Conservation (phyloP, 2,329 filamentous ascomycete genomes). For the Hypoxylon sp. region DNA sequence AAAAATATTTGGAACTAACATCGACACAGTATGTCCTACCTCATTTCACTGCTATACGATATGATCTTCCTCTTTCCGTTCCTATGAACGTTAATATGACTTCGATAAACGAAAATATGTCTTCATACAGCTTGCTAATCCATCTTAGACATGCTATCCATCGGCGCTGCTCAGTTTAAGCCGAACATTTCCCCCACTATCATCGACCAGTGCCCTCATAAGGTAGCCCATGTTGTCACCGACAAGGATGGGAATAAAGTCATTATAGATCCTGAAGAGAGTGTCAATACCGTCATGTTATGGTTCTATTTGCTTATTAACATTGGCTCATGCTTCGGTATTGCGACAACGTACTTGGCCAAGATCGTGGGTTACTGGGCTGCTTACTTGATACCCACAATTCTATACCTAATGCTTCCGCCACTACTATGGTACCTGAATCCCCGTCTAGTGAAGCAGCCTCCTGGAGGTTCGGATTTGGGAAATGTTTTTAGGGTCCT, state of each 20-base stretch:
- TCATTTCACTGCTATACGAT: background rate
- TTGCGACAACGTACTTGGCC: slow-evolving; percentile 66
- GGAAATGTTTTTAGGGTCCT: slow-evolving; percentile 58
- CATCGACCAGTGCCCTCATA: slow-evolving; percentile 75
- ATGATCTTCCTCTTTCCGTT: background rate
- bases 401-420: slow-evolving; percentile 73
- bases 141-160: slow-evolving; percentile 57
- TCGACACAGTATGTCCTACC: slow-evolving; percentile 29
- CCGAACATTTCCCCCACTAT: slow-evolving; percentile 78
- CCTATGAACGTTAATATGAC: background rate
- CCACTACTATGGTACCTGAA: slow-evolving; percentile 70
- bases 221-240: slow-evolving; percentile 67
- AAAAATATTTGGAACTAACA: slow-evolving; percentile 20
- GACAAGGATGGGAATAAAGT: slow-evolving; percentile 72
- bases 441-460: slow-evolving; percentile 69
- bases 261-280: slow-evolving; percentile 76
- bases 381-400: slow-evolving; percentile 60
- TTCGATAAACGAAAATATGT: too few species aligned
- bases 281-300: slow-evolving; percentile 75
- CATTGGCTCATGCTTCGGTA: slow-evolving; percentile 65
- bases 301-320: slow-evolving; percentile 72
- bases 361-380: slow-evolving; percentile 66
- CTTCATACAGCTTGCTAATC: slow-evolving; percentile 25
- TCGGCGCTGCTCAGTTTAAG: slow-evolving; percentile 80
- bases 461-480: slow-evolving; percentile 77